Base-by-base conservation (phyloP, 306 rosid species). In the Glycine latifolia region DNA sequence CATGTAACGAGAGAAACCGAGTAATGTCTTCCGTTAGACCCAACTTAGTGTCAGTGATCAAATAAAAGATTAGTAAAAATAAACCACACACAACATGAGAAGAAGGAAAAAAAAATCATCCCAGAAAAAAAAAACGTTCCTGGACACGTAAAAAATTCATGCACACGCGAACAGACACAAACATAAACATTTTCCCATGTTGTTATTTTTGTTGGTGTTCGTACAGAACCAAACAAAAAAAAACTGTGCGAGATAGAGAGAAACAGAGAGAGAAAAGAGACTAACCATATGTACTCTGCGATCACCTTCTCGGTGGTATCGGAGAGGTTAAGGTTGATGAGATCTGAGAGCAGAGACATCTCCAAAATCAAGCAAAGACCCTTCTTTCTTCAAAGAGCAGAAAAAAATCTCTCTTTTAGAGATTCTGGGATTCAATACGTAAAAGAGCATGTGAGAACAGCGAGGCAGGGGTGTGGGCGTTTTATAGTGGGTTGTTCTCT, bases 281-380 rank as follows among this genome's bases (percentile, higher is more conserved):
- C 89, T 17, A 7, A 90, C 94, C 94, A 90, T 81, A 90, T 87
- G 81, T 90, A 90, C 84, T 90, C 94, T 2, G 94, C 94, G 58
- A 90, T 90, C 10, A 90, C 26, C 81, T 90, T 90, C 69, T 88
- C 87, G 0, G 94, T 81, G 78, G 71, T 10, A 2, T 82, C 87
- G 4, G 92, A 87, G 87, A 89, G 87, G 84, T 89, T 31, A 43
- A 89, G 92, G 75, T 90, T 90, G 80, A 90, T 14, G 59, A 90
- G 90, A 87, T 88, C 92, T 75, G 94, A 83, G 14, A 90, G 92
- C 7, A 82, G 76, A 35, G 94, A 73, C 52, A 47, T 47, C 52
- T 47, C 52, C 52, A 47, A 43, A 43, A 43, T 43, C 46, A 6
- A 10, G 52, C 3, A 47, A 4, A 26, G 31, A 47, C 35, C 63